Evolutionary conservation across 441 rosid species (phyloP).

Genomic region (Corymbia calophylla): DNA sequence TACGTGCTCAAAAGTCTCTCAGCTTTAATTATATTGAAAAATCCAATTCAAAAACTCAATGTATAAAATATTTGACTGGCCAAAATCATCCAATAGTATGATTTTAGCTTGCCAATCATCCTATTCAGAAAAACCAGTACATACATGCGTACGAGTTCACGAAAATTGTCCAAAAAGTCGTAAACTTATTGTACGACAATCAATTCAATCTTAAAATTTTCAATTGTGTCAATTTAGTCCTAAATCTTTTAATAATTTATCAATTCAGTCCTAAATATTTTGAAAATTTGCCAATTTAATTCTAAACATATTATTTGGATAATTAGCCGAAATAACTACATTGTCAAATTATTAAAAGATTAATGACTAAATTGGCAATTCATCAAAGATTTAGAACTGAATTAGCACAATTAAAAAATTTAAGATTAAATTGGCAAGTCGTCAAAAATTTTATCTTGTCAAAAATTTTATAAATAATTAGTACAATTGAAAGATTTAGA

Average conservation of each 20-base stretch:
- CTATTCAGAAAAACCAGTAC: background rate
- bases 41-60: background rate
- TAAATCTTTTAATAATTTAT: rapidly evolving
- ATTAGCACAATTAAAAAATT: rapidly evolving
- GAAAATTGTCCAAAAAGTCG: rapidly evolving
- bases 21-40: background rate
- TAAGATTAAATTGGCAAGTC: rapidly evolving
- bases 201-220: rapidly evolving
- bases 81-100: background rate
- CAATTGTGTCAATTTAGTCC: background rate
- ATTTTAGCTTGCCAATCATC: background rate
- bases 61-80: background rate
- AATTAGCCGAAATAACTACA: too few relatives aligned
- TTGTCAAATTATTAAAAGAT: rapidly evolving
- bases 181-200: rapidly evolving
- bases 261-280: background rate
- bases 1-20: background rate
- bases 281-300: too few relatives aligned
- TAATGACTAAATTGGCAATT: rapidly evolving
- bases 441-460: too few relatives aligned
- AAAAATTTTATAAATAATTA: rapidly evolving
- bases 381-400: too few relatives aligned
- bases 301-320: too few relatives aligned
- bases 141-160: background rate
- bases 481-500: rapidly evolving